Base-by-base conservation (phyloP, 169 alveolate genomes). In the Cryptosporidium sp. region DNA sequence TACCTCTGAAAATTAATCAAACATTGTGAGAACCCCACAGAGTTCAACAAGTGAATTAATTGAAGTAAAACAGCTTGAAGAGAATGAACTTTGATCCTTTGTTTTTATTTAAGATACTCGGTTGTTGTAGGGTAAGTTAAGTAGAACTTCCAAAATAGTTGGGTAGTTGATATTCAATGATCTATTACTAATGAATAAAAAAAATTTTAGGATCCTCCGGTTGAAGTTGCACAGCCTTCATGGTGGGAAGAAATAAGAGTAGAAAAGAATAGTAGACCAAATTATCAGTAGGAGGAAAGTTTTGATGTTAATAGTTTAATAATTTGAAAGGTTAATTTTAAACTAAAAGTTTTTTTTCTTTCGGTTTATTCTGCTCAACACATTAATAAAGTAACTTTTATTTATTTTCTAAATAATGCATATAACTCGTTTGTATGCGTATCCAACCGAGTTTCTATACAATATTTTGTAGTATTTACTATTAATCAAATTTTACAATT, bases 211-310 rank as follows among this genome's bases (percentile, higher is more conserved):
- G 89, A 80, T 62, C 89, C 89, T 7, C 89, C 89, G 8, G 75
- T 80, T n/a, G 89, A 80, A 51, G 89, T 80, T 7, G 89, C 89
- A 9, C 89, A 80, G 21, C 89, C 89, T 23, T 65, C 65, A 31
- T 80, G 89, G 89, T 80, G 89, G 89, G 89, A 80, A 62, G 89
- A 80, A 48, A 39, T 62, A 42, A 39, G 60, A 80, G 51, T 35
- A 16, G 89, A 80, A 3, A 65, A 39, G 5, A n/a, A 65, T 1
- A 29, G 16, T 16, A 37, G 9, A 37, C 48, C 72, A 56, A 56
- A 56, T 6, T 10, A 56, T 56, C 67, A 56, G 16, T 56, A 56
- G 37, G 31, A 29, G 35, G 9, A 21, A 56, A 6, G 12, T 21
- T 56, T 0, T 56, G 35, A 56, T 5, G 35, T 8, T 56, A 9